These are phyloP conservation scores for Schizonepeta tenuifolia DNA, from an alignment of 257 asterid species.

Conservation along the genomic window DNA sequence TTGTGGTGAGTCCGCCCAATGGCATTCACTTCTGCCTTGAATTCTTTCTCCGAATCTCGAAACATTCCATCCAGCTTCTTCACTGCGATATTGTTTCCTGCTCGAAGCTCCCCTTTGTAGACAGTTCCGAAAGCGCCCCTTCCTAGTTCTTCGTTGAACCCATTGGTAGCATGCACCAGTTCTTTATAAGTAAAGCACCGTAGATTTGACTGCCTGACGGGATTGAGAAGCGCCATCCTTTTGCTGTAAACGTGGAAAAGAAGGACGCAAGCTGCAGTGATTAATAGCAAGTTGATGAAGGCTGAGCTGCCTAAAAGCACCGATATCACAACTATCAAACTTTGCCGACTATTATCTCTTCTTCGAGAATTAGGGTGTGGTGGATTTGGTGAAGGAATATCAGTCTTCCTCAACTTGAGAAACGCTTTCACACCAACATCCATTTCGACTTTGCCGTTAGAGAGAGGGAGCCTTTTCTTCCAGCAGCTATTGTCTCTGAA, in stretches of 20 bases:
- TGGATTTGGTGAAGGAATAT: slow-evolving; percentile 27
- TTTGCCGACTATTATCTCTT: slow-evolving; percentile 14
- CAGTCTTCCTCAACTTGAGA: slow-evolving; percentile 45
- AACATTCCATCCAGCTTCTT: too few species aligned
- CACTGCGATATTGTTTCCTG: too few species aligned
- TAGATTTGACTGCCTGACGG: slow-evolving; percentile 21
- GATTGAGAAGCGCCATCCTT: neutral
- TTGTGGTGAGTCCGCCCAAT: too few species aligned
- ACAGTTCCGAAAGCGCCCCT: slow-evolving; percentile 70
- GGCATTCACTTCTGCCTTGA: too few species aligned
- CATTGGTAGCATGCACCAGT: slow-evolving; percentile 45
- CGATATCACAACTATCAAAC: slow-evolving; percentile 39
- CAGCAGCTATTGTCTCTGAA: too few species aligned
- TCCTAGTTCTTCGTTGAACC: slow-evolving; percentile 58
- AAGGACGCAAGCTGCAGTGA: slow-evolving; percentile 34
- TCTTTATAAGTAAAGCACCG: slow-evolving; percentile 47
- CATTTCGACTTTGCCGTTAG: slow-evolving; percentile 53
- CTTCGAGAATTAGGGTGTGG: neutral
- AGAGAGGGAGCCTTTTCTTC: slow-evolving; percentile 73
- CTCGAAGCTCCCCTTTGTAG: too few species aligned
- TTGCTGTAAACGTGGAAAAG: slow-evolving; percentile 31
- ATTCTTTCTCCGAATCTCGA: too few species aligned
- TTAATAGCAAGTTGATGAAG: slow-evolving; percentile 43
- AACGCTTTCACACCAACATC: slow-evolving; percentile 39
- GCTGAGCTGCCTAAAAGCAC: too few species aligned